Percentiles rank a stretch among this genome's conserved stretches.
These are phyloP conservation scores for Candida awuae DNA, from an alignment of 805 yeast species.

Conservation along the genomic window DNA sequence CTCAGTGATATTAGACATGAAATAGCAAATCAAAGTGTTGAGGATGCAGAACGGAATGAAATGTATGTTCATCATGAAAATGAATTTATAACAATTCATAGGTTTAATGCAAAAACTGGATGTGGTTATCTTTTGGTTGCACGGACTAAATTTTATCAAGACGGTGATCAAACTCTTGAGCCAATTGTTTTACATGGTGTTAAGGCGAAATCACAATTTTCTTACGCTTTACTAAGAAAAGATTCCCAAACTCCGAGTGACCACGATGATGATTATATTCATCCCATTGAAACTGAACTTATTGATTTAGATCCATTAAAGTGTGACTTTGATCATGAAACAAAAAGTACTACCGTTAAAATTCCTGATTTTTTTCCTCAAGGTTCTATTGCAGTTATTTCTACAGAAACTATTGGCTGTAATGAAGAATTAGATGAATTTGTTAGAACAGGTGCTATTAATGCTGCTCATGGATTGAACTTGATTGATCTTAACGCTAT, in stretches of 20 bases:
- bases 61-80: conserved; percentile 93
- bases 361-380: conserved; percentile 67
- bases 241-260: conserved; percentile 13
- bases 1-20: conserved; percentile 50
- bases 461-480: conserved; percentile 54
- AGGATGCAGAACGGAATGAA: conserved; percentile 55
- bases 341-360: conserved; percentile 42
- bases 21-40: conserved; percentile 50
- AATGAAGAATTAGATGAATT: conserved; percentile 56
- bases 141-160: conserved; percentile 61
- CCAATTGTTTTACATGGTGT: conserved; percentile 59
- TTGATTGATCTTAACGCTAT: conserved; percentile 68
- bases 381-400: conserved; percentile 82
- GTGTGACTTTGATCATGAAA: conserved; percentile 35
- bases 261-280: conserved; percentile 26
- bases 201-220: conserved; percentile 46
- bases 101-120: conserved; percentile 77
- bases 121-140: conserved; percentile 85
- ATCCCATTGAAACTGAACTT: conserved; percentile 61
- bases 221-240: conserved; percentile 43
- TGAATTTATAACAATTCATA: conserved; percentile 83
- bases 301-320: conserved; percentile 43
- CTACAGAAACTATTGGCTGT: conserved; percentile 61
- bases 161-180: conserved; percentile 43
- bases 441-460: conserved; percentile 68